Evolutionary conservation across 371 early-diverging fungal species (phyloP).

Genomic region (Mortierella sp.): DNA sequence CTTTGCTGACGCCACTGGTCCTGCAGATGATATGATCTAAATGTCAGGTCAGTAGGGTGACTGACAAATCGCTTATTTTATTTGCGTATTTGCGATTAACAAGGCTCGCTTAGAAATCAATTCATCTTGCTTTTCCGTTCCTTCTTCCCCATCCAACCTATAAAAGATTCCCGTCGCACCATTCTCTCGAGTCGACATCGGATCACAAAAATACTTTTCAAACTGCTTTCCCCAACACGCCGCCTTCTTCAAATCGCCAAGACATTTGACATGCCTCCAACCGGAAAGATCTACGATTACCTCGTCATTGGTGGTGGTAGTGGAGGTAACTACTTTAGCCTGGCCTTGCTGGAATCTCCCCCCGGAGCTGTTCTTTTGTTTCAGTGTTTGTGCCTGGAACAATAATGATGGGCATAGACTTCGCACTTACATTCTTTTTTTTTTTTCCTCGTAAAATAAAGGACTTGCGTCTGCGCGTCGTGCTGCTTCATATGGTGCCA

Average conservation of each 20-base stretch:
- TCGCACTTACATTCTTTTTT: conserved; percentile 22
- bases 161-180: conserved; percentile 38
- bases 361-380: background rate
- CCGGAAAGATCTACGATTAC: conserved; percentile 80
- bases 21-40: conserved; percentile 6
- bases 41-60: conserved; percentile 10
- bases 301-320: conserved; percentile 94
- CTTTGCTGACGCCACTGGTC: background rate
- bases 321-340: conserved; percentile 66
- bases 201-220: conserved; percentile 28
- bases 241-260: conserved; percentile 56
- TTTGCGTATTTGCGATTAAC: background rate
- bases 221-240: conserved; percentile 55
- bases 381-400: background rate
- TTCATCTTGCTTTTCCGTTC: conserved; percentile 7
- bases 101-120: conserved; percentile 10
- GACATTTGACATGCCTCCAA: conserved; percentile 60
- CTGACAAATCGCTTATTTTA: conserved; percentile 32
- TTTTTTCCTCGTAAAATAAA: conserved; percentile 53
- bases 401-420: background rate
- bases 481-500: conserved; percentile 92
- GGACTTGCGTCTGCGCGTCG: conserved; percentile 93
- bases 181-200: conserved; percentile 50
- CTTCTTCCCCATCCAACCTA: background rate
- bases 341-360: too few relatives aligned